phyloP scores from a whole-genome alignment of 1,139 yeast genomes.

The Zygosaccharomyces sapae region DNA sequence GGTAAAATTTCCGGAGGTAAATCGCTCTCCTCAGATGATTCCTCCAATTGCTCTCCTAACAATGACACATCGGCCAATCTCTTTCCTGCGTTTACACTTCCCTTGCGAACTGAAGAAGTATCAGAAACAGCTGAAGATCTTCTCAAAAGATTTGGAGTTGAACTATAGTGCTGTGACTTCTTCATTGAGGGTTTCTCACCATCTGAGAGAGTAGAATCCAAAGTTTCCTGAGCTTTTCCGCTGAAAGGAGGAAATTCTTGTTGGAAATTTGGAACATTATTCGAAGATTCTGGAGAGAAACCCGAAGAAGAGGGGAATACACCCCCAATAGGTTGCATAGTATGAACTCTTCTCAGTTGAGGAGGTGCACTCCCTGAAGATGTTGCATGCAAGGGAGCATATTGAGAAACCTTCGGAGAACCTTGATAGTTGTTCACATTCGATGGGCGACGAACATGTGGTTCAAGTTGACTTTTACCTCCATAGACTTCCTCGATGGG shows the following conservation, averaged over 20 bases:
- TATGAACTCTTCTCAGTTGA: slow-evolving; percentile 14
- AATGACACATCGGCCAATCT: not conserved
- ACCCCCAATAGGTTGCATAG: slow-evolving; percentile 11
- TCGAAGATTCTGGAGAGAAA: slow-evolving; percentile 6
- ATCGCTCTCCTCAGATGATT: slow-evolving; percentile 1
- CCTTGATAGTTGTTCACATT: slow-evolving; percentile 16
- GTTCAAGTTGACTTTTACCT: slow-evolving; percentile 6
- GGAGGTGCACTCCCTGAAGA: slow-evolving; percentile 6
- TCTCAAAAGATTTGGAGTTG: slow-evolving; percentile 17
- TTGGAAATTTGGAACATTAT: not conserved
- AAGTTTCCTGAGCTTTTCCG: slow-evolving; percentile 2
- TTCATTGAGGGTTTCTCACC: slow-evolving; percentile 11
- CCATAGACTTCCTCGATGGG: not conserved
- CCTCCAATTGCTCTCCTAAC: not conserved
- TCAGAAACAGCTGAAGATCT: slow-evolving; percentile 8
- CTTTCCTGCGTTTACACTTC: not conserved
- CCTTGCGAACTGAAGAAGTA: slow-evolving; percentile 7
- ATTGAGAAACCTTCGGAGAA: slow-evolving; percentile 15
- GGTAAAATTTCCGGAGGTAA: not conserved
- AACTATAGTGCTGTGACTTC: slow-evolving; percentile 10
- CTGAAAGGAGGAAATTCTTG: not conserved
- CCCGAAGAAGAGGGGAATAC: slow-evolving; percentile 11
- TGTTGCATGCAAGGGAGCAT: slow-evolving; percentile 4
- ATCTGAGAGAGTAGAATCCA: slow-evolving; percentile 2
- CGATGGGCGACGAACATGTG: slow-evolving; percentile 8